Base-by-base conservation (phyloP, 2,329 filamentous ascomycete genomes). In the Cladosporium sp. region DNA sequence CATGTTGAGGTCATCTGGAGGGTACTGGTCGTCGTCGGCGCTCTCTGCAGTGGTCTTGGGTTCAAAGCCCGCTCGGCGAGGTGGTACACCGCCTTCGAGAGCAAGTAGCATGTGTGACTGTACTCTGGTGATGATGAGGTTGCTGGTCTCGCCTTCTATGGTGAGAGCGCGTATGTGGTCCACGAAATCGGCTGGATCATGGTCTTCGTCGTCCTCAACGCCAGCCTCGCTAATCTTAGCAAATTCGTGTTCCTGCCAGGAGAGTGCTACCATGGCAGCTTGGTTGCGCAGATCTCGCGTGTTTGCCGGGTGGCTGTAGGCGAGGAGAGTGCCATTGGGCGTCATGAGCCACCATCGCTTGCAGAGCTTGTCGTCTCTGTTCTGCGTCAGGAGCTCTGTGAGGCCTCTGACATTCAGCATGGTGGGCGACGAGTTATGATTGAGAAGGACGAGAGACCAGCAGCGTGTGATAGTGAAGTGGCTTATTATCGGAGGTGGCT, bases 271-370 rank as follows among this genome's bases (percentile, higher is more conserved):
- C 50, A 80, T 67, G 6, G 79, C 77, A 20, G 77, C 78, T 64
- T 80, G 77, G 58, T 78, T 78, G 40, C 79, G 76, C 34, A 81
- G 70, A 61, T 78, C 75, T 61, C 76, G 75, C 65, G 78, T 77
- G 61, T 80, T 73, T n/a, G 75, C 72, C 12, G 78, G 77, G 20
- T 75, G 75, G 17, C 74, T 79, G 66, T 80, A 79, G 43, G 79
- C 78, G 52, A 81, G 70, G 19, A 81, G 67, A 2, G 77, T 80
- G 61, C 78, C 79, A 64, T 80, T 80, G 20, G 77, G 76, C 30
- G 78, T 80, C 75, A 80, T 81, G 57, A 80, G 68, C 61, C 74
- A 76, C 70, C 75, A 76, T 42, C 72, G 72, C 34, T 74, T 73
- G 65, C 75, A 78, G 38, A 78, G 70, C 39, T 72, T 68, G 25